Conservation (phyloP, 192 early-diverging fungal genomes). For the Backusella sp. region DNA sequence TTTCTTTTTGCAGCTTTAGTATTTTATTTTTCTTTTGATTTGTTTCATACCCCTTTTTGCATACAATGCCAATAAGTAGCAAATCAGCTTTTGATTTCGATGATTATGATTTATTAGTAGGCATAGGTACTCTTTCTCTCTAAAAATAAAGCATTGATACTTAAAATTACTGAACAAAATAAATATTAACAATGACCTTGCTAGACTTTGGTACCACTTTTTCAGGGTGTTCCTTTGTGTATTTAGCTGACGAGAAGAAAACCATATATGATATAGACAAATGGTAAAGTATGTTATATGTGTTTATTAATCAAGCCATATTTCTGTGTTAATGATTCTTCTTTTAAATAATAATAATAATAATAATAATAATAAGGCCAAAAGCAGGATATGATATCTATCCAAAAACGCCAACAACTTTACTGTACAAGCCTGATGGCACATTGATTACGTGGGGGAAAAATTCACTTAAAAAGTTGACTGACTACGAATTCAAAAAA, state of each 20-base stretch:
- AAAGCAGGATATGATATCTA: background rate
- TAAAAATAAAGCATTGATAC: background rate
- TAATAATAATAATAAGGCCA: background rate
- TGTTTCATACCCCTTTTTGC: background rate
- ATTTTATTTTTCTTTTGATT: background rate
- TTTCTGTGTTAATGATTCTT: background rate
- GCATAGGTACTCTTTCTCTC: background rate
- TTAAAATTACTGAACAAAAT: background rate
- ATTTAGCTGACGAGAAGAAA: background rate
- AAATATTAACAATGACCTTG: background rate
- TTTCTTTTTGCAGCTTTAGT: background rate
- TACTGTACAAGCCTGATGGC: background rate
- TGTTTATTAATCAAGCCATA: too few relatives aligned
- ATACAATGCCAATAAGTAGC: background rate
- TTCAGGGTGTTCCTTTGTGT: background rate
- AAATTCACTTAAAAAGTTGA: background rate
- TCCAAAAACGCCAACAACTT: background rate
- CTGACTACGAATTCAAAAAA: background rate
- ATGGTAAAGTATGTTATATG: background rate
- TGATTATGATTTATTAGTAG: background rate
- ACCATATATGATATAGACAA: background rate
- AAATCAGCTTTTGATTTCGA: background rate
- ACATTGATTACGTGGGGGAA: conserved; percentile 1
- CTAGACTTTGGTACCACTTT: background rate
- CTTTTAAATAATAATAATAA: background rate